phyloP scores from a whole-genome alignment of 768 basidiomycete genomes.

The Termitomyces sp. region DNA sequence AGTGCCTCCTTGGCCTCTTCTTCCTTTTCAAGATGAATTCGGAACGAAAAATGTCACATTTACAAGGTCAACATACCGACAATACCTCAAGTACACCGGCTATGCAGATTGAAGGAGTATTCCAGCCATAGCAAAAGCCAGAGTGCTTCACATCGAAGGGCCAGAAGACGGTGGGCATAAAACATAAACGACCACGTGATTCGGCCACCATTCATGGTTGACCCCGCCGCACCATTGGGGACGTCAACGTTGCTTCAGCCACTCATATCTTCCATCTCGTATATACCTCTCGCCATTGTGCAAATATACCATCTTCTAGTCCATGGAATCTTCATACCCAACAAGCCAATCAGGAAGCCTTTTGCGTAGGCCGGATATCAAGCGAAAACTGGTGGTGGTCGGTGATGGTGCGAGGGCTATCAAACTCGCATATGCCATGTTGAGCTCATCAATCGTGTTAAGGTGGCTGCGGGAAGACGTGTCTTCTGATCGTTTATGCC shows the following conservation, averaged over 20 bases:
- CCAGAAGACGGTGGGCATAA: conserved; percentile 46
- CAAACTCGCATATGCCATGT: conserved; percentile 1
- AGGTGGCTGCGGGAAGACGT: conserved; percentile 92
- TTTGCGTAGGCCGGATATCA: conserved; percentile 65
- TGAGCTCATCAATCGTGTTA: conserved; percentile 17
- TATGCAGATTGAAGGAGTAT: conserved; percentile 40
- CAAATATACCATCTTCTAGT: conserved; percentile 6
- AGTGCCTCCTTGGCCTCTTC: conserved; percentile 15
- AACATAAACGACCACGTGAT: conserved; percentile 26
- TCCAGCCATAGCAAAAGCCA: conserved; percentile 61
- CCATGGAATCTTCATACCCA: conserved; percentile 24
- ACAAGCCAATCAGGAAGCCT: conserved; percentile 20
- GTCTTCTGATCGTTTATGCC: conserved; percentile 93
- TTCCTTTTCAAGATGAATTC: conserved; percentile 2
- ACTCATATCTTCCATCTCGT: conserved; percentile 2
- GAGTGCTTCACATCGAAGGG: conserved; percentile 40
- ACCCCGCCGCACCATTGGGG: too few relatives aligned
- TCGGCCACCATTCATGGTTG: neutral
- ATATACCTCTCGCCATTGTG: neutral
- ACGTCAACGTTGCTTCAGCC: neutral
- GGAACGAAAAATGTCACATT: neutral
- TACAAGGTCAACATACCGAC: conserved; percentile 20
- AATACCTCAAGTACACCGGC: conserved; percentile 40
- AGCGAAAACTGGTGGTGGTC: conserved; percentile 85
- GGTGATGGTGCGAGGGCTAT: conserved; percentile 62